A percentile compares a stretch with the other conserved stretches of the same genome.
phyloP scores from a whole-genome alignment of 140 eudicot species.

The Flaveria floridana region DNA sequence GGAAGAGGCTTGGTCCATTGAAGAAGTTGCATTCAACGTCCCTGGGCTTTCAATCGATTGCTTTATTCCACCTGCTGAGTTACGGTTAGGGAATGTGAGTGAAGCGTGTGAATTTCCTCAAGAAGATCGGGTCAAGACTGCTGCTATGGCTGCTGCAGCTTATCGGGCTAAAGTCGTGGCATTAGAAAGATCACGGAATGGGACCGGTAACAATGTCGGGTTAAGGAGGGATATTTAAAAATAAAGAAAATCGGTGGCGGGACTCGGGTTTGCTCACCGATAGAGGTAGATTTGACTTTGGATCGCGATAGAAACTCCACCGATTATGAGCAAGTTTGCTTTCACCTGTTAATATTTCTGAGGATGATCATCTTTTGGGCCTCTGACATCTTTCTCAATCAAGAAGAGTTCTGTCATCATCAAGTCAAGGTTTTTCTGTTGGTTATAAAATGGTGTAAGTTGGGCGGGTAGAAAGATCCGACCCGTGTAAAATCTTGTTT shows the following conservation, averaged over 20 bases:
- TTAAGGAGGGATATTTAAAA: constrained; percentile 57
- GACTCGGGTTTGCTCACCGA: constrained; percentile 5
- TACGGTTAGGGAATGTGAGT: constrained; percentile 52
- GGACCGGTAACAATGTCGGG: constrained; percentile 28
- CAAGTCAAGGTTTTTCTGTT: constrained; percentile 15
- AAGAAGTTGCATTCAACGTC: constrained; percentile 89
- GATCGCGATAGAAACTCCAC: constrained; percentile 34
- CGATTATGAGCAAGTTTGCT: constrained; percentile 13
- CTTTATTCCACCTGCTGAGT: constrained; percentile 89
- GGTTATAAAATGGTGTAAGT: constrained; percentile 13
- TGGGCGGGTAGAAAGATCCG: constrained; percentile 16
- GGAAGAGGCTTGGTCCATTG: constrained; percentile 92
- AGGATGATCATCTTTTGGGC: constrained; percentile 31
- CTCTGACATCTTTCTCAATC: constrained; percentile 25
- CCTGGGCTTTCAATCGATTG: constrained; percentile 81
- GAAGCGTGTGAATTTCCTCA: constrained; percentile 71
- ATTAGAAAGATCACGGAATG: constrained; percentile 46
- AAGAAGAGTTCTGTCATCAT: constrained; percentile 27
- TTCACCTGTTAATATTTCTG: constrained; percentile 41
- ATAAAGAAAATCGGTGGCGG: constrained; percentile 13
- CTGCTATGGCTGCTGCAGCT: constrained; percentile 55
- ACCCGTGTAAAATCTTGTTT: constrained; percentile 38
- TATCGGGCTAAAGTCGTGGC: constrained; percentile 74
- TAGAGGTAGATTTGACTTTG: constrained; percentile 40
- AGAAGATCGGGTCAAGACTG: constrained; percentile 55